These are phyloP conservation scores for Alternaria longipes DNA, from an alignment of 2,329 filamentous ascomycete species.

Conservation along the genomic window DNA sequence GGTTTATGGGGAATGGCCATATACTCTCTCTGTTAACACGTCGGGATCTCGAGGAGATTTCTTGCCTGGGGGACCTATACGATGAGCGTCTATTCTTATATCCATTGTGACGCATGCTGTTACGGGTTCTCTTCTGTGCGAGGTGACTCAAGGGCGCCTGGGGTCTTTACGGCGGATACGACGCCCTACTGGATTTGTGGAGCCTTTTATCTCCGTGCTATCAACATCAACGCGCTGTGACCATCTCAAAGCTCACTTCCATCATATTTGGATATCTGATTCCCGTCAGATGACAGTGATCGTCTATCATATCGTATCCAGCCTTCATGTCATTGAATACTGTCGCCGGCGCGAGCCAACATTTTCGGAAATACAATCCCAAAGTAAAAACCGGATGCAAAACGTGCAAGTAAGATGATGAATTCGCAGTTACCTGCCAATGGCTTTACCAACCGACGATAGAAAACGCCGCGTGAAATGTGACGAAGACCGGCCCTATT, in stretches of 20 bases:
- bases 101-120: neutral
- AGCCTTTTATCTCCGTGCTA: neutral
- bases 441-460: neutral
- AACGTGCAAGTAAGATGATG: conserved; percentile 32
- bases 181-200: neutral
- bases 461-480: neutral
- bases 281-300: neutral
- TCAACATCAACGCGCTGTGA: neutral
- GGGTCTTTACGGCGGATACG: neutral
- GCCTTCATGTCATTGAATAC: neutral
- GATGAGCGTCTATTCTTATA: neutral
- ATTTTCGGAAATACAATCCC: neutral
- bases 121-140: too few relatives aligned
- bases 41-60: accelerated
- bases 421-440: neutral
- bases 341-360: neutral
- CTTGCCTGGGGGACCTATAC: accelerated
- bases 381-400: conserved; percentile 34
- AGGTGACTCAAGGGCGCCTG: neutral
- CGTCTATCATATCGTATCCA: neutral
- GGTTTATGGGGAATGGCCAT: neutral
- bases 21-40: neutral
- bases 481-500: neutral
- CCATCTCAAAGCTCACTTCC: neutral
- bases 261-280: neutral